Percentiles rank a stretch among this genome's conserved stretches.
Evolutionary conservation across 331 rosid genomes (phyloP).

Genomic region (Acacia pycnantha): DNA sequence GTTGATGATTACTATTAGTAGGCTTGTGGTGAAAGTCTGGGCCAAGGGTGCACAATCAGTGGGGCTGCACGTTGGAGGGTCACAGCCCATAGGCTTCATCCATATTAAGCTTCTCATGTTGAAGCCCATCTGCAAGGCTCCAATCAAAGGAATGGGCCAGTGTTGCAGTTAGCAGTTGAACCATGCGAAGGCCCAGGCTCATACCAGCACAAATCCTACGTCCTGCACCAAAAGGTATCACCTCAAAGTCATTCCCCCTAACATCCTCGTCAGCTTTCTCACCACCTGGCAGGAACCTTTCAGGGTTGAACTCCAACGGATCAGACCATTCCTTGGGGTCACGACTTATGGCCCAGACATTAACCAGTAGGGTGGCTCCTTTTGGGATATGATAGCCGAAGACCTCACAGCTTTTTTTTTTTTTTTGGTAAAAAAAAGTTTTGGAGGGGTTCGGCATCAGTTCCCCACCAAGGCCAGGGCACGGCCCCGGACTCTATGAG

Average conservation of each 20-base stretch:
- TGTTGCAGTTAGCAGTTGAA: constrained; percentile 58
- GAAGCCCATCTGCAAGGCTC: constrained; percentile 48
- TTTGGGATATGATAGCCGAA: constrained; percentile 68
- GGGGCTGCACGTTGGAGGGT: constrained; percentile 67
- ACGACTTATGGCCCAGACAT: constrained; percentile 76
- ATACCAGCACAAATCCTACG: constrained; percentile 78
- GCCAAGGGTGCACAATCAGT: constrained; percentile 44
- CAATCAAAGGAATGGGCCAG: constrained; percentile 62
- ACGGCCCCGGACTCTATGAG: no score
- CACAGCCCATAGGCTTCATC: constrained; percentile 62
- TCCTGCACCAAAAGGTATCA: constrained; percentile 91
- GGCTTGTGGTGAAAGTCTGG: constrained; percentile 40
- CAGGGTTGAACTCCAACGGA: constrained; percentile 64
- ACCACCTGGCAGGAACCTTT: constrained; percentile 65
- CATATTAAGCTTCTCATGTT: constrained; percentile 50
- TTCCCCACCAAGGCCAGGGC: no score
- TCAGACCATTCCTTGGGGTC: constrained; percentile 63
- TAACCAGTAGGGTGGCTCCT: constrained; percentile 74
- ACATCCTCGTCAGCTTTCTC: constrained; percentile 61
- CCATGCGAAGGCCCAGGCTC: constrained; percentile 68
- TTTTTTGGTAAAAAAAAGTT: no score
- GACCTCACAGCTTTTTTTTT: constrained; percentile 64
- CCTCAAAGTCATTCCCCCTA: constrained; percentile 74
- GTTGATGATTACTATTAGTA: constrained; percentile 13
- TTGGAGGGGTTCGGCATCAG: no score